Conservation (phyloP, 352 stramenopile genomes). For the Phytophthora sansomeana region DNA sequence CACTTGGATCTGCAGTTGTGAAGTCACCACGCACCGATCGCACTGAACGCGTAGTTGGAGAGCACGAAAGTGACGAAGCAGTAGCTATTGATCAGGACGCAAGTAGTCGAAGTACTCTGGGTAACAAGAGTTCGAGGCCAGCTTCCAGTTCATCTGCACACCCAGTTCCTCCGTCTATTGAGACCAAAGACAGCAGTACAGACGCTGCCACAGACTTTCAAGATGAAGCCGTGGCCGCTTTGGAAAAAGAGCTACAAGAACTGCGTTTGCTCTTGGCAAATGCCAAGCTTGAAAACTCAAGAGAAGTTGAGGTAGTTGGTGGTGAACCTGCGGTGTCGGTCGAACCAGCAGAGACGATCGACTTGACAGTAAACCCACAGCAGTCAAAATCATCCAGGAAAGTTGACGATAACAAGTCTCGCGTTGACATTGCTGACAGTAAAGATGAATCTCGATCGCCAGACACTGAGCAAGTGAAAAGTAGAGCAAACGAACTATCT, state of each 20-base stretch:
- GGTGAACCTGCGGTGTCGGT: not conserved
- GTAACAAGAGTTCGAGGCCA: slow-evolving; percentile 19
- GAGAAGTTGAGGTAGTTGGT: not conserved
- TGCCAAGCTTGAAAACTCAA: not conserved
- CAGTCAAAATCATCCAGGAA: not conserved
- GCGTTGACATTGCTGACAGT: not conserved
- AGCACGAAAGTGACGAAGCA: slow-evolving; percentile 1
- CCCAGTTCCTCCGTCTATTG: slow-evolving; percentile 3
- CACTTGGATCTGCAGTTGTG: slow-evolving; percentile 35
- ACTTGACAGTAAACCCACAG: not conserved
- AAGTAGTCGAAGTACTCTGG: slow-evolving; percentile 2
- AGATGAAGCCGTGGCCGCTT: slow-evolving; percentile 14
- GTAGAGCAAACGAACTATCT: not conserved
- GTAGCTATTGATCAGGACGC: not conserved
- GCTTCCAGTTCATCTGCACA: slow-evolving; percentile 11
- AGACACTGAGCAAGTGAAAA: not conserved
- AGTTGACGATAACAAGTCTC: not conserved
- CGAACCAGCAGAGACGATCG: not conserved
- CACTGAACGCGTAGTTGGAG: slow-evolving; percentile 2
- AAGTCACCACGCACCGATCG: slow-evolving; percentile 20
- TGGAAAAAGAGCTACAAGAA: slow-evolving; percentile 45
- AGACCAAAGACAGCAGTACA: slow-evolving; percentile 24
- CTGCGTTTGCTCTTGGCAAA: slow-evolving; percentile 38
- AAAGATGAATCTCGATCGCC: not conserved
- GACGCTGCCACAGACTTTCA: slow-evolving; percentile 14